Percentiles rank a stretch among this genome's conserved stretches.
phyloP scores from a whole-genome alignment of 495 filamentous ascomycete species.

The Penicillium steckii region DNA sequence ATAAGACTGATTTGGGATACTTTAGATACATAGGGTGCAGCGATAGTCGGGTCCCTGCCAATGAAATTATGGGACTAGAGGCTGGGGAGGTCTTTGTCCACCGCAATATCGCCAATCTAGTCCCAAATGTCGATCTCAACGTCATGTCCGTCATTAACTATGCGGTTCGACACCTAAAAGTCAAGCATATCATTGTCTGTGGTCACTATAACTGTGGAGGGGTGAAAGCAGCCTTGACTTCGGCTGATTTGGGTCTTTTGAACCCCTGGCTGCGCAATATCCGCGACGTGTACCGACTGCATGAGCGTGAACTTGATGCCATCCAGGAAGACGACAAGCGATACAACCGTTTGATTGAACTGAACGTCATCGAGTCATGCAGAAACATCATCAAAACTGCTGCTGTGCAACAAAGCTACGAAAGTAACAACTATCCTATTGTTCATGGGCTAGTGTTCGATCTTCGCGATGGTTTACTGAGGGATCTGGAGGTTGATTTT shows the following conservation, averaged over 20 bases:
- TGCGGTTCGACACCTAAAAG: constrained; percentile 68
- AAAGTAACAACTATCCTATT: constrained; percentile 58
- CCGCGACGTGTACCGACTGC: constrained; percentile 55
- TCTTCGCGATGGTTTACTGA: constrained; percentile 53
- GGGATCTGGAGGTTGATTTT: constrained; percentile 50
- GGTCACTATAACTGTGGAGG: constrained; percentile 82
- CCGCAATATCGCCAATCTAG: constrained; percentile 89
- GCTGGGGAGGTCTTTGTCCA: constrained; percentile 89
- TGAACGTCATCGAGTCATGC: constrained; percentile 65
- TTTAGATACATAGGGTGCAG: constrained; percentile 78
- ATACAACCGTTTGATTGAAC: constrained; percentile 58
- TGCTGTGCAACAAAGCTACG: constrained; percentile 61
- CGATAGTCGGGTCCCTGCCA: constrained; percentile 81
- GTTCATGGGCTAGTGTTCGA: constrained; percentile 72
- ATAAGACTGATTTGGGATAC: constrained; percentile 2
- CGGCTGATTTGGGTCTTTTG: constrained; percentile 64
- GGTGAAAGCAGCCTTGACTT: constrained; percentile 62
- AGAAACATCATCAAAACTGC: constrained; percentile 57
- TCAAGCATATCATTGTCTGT: constrained; percentile 79
- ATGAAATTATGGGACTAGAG: constrained; percentile 73
- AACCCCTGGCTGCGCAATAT: constrained; percentile 79
- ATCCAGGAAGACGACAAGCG: constrained; percentile 44
- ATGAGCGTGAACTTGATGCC: constrained; percentile 43
- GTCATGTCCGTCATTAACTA: constrained; percentile 75
- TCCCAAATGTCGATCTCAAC: constrained; percentile 71